Evolutionary conservation across 78 protist genomes (phyloP), one percentile per base, ranked within the genome.

Genomic region (Planoprotostelium fungivorum): DNA sequence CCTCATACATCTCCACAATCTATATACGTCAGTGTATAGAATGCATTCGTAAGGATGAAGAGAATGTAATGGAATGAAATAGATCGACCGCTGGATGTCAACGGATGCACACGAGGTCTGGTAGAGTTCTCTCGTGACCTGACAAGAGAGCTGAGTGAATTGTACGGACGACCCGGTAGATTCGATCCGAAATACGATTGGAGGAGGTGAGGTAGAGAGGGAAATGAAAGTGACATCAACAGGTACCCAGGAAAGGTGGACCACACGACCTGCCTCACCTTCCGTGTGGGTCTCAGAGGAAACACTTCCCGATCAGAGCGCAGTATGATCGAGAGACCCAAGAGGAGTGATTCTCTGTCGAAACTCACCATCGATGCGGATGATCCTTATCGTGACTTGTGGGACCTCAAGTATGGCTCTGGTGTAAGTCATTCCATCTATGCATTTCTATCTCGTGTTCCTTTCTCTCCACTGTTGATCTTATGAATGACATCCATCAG

Each of bases 191-290:
- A 51, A 5, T 51, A 51, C 16, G 73, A 51, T 16, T 51, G 73
- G 73, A 51, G 16, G 16, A 16, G 31, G 73, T 51, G 73, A 51
- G 73, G 31, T 5, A 51, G 16, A 51, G 5, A 51, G 5, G 31
- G 73, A 16, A 51, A 51, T 51, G 5, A 25, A 5, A 51, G 31
- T 51, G 73, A 91, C 38, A 38, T 89, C 25, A 89, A 90, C 28
- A 84, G 38, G 36, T 94, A 90, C 37, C 92, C 92, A 73, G 96
- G 96, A 63, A 94, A 94, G 63, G 90, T 94, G 96, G 96, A 94
- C 87, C 96, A 94, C 84, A 85, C 90, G 5, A 94, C 96, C 23
- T 90, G 93, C 90, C 86, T 94, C 31, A 83, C 88, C 38, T 51
- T 92, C 39, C 89, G 39, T 84, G 94, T 88, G 84, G 91, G 89